Conservation (phyloP, 495 filamentous ascomycete species). For the Terfezia claveryi region DNA sequence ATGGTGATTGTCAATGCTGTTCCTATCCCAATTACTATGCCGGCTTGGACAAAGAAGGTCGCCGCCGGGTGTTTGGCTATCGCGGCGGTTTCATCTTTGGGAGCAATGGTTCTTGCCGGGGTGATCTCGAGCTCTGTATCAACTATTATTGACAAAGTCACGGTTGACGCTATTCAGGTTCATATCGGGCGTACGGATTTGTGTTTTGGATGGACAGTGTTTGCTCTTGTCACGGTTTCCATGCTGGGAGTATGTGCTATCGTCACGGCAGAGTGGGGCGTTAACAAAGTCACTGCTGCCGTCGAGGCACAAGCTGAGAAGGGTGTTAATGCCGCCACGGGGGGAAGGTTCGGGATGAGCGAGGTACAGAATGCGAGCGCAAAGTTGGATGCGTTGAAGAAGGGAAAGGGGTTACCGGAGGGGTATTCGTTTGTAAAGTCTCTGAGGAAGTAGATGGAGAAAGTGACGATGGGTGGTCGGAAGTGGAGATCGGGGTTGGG, state of each 20-base stretch:
- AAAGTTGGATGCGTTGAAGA: too few species aligned
- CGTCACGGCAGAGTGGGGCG: conserved; percentile 9
- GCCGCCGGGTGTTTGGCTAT: conserved; percentile 2
- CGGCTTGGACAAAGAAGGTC: conserved; percentile 11
- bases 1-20: conserved; percentile 4
- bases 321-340: too few species aligned
- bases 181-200: conserved; percentile 5
- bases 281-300: conserved; percentile 1
- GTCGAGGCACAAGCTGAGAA: too few species aligned
- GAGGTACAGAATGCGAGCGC: too few species aligned
- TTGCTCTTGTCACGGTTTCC: conserved; percentile 7
- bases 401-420: too few species aligned
- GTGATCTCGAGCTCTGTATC: conserved; percentile 15
- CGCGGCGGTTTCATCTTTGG: conserved; percentile 6
- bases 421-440: too few species aligned
- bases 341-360: too few species aligned
- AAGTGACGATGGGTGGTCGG: too few species aligned
- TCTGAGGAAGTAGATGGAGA: too few species aligned
- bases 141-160: conserved; percentile 13
- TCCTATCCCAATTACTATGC: conserved; percentile 9
- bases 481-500: too few species aligned
- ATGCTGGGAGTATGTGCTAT: conserved; percentile 3
- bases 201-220: conserved; percentile 12
- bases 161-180: conserved; percentile 7
- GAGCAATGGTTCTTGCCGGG: conserved; percentile 10